Percentiles rank a stretch among this genome's conserved stretches.
Evolutionary conservation across 352 stramenopile species (phyloP).

Genomic region (Globisporangium camurandrum): DNA sequence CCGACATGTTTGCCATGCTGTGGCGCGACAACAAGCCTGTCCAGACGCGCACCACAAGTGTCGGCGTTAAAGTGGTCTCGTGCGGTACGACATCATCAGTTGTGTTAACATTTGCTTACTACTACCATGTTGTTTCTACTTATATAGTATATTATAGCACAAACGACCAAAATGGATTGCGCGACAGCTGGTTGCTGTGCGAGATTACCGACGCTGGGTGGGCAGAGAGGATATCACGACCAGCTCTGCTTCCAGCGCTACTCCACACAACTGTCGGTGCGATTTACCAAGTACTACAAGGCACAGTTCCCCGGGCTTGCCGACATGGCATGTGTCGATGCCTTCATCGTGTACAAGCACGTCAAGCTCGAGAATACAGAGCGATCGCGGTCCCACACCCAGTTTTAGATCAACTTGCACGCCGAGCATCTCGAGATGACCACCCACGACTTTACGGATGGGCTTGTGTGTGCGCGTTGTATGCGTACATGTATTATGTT

Average conservation of each 20-base stretch:
- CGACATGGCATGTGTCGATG: background rate
- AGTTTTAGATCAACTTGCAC: no score
- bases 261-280: background rate
- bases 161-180: background rate
- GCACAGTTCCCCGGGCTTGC: background rate
- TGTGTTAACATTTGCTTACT: background rate
- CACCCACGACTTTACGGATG: no score
- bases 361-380: no score
- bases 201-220: background rate
- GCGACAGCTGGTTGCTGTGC: background rate
- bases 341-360: background rate
- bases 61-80: background rate
- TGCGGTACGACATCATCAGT: background rate
- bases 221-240: background rate
- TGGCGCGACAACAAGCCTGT: background rate
- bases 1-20: background rate
- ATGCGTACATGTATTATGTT: no score
- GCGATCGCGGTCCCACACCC: no score
- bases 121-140: background rate
- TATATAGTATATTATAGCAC: background rate
- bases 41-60: background rate
- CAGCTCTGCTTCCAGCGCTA: background rate
- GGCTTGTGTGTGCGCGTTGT: no score
- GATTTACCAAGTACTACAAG: background rate
- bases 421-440: no score